Conservation (phyloP, 352 stramenopile species). For the Phytophthora brassicae region DNA sequence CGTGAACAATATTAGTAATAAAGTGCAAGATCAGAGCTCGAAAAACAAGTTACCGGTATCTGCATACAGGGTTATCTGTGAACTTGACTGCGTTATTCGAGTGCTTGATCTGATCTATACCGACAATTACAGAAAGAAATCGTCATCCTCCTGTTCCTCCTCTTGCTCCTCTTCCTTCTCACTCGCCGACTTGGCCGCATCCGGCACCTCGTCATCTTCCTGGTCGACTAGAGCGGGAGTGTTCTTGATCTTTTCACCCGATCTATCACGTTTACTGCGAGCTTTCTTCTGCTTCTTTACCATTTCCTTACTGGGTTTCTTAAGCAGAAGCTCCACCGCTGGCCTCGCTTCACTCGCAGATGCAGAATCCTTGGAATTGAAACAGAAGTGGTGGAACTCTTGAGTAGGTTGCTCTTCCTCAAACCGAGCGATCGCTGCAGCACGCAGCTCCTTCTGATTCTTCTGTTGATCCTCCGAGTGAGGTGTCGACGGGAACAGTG, state of each 20-base stretch:
- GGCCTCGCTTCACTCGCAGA: constrained; percentile 15
- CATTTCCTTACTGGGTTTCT: constrained; percentile 68
- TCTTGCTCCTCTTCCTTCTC: constrained; percentile 27
- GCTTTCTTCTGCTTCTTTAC: constrained; percentile 71
- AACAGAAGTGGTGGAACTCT: constrained; percentile 77
- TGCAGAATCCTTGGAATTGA: constrained; percentile 34
- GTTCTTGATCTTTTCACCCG: constrained; percentile 32
- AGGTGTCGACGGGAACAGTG: constrained; percentile 59
- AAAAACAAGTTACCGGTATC: neutral
- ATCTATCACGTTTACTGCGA: constrained; percentile 51
- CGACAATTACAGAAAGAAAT: constrained; percentile 68
- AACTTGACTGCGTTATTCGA: no score
- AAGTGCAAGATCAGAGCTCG: constrained; percentile 6
- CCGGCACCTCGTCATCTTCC: constrained; percentile 45
- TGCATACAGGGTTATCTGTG: neutral
- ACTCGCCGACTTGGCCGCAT: constrained; percentile 15
- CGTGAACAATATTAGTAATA: constrained; percentile 35
- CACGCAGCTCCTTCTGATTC: constrained; percentile 48
- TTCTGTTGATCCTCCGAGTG: constrained; percentile 55
- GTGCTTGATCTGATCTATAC: constrained; percentile 6
- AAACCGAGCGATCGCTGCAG: constrained; percentile 50
- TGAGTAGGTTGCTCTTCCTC: constrained; percentile 56
- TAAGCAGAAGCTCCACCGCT: constrained; percentile 55
- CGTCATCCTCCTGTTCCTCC: constrained; percentile 54
- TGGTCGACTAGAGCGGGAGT: constrained; percentile 51